A percentile compares a stretch with the other conserved stretches of the same genome.
Conservation (phyloP, 2,329 filamentous ascomycete genomes). For the Nannizziopsis arthrosporioides region DNA sequence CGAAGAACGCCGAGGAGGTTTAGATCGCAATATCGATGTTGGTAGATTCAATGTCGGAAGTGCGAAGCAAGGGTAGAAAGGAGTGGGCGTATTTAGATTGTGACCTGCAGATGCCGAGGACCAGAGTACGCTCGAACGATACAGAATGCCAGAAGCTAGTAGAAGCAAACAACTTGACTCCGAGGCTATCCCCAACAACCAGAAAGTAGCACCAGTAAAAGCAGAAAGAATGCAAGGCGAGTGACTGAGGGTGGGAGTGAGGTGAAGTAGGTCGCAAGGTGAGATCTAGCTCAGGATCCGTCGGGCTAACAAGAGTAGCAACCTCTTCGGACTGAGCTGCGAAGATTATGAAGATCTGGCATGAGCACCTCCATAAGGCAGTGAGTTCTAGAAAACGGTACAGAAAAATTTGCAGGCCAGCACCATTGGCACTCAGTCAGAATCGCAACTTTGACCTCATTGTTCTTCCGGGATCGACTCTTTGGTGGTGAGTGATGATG, state of each 20-base stretch:
- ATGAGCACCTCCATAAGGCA: neutral
- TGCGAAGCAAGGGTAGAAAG: too few species aligned
- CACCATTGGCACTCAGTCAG: neutral
- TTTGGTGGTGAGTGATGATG: neutral
- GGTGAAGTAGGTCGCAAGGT: neutral
- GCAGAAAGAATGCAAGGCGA: neutral
- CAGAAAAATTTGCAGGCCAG: constrained; percentile 8
- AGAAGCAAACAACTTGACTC: too few species aligned
- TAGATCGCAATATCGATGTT: too few species aligned
- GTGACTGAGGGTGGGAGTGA: neutral
- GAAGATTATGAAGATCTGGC: neutral
- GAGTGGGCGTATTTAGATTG: too few species aligned
- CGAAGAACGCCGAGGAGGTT: too few species aligned
- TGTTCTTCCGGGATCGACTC: neutral
- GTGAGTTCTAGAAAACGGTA: neutral
- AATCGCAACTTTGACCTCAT: constrained; percentile 3
- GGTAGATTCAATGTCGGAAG: too few species aligned
- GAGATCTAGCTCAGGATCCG: neutral
- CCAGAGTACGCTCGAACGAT: too few species aligned
- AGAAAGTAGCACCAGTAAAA: neutral
- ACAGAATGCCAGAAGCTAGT: too few species aligned
- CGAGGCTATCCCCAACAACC: too few species aligned
- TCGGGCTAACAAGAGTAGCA: constrained; percentile 2
- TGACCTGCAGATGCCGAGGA: too few species aligned
- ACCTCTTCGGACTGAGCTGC: neutral